Base-by-base conservation (phyloP, 257 asterid species). In the Primulina tabacum region DNA sequence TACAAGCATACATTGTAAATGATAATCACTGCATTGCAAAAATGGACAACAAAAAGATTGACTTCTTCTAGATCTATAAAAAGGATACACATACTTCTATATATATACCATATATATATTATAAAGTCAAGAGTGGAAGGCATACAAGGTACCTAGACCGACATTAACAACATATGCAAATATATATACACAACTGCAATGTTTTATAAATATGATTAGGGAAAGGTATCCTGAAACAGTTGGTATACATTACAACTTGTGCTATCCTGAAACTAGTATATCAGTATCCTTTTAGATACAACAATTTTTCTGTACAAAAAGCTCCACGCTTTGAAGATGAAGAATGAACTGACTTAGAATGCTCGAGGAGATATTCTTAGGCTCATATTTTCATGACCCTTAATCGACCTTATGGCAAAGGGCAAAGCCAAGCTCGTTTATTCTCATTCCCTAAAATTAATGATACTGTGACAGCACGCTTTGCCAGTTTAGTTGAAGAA, bases 401-500 rank as follows among this genome's bases (percentile, higher is more conserved):
- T 57, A 60, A 60, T 70, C 58, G 47, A 68, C 62, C 10, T 37
- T 67, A 12, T 50, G 29, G 47, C 68, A 53, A 52, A 33, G n/a
- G 34, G 66, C 60, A 21, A 81, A 63, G 66, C 60, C 21, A 81
- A 63, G 63, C 60, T 47, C 40, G 50, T 62, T 63, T 17, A 16
- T 62, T 2, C 62, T 24, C 43, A 9, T 11, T 8, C 21, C 11
- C n/a, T 3, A 65, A 40, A 10, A 66, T 14, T 43, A 28, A 28
- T 12, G 18, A 61, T 29, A 35, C n/a, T 68, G 53, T 16, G 72
- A 10, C 66, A 55, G 66, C 29, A 64, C 8, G 30, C 38, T 60
- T 64, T 50, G 69, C 43, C 40, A 10, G 24, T 59, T 90, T 79
- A 93, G 87, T 93, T 93, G 83, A 93, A 93, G 88, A 93, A 93